Evolutionary conservation across 2,329 filamentous ascomycete species (phyloP), one percentile per base, ranked within the genome.

Genomic region (Fonsecaea multimorphosa): DNA sequence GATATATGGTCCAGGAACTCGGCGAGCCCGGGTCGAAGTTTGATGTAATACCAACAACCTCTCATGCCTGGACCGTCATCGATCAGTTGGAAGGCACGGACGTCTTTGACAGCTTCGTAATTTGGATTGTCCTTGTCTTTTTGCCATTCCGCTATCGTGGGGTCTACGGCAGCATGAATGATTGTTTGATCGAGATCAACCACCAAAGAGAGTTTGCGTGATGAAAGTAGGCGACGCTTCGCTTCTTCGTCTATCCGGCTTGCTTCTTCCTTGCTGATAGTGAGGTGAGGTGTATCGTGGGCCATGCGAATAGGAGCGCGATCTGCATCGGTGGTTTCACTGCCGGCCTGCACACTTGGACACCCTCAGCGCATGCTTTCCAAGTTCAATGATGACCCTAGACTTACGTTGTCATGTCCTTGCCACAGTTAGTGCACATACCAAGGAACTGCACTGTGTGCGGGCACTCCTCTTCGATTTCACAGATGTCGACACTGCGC

Each of bases 101-200:
- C 93, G 68, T 97, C 90, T 76, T 93, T 93, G 73, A 99, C 89
- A 3, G 93, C 92, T 22, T 91, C 87, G 77, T 97, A 89, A 73
- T 99, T 99, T 19, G 95, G 93, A 72, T 96, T 97, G 2, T 87
- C 84, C 27, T 89, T 87, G 76, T 99, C 93, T 57, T 87, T 85
- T 82, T 96, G 91, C 95, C 95, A 99, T 77, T 99, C 94, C 69
- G 90, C 93, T 61, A 99, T 89, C 0, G 95, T 99, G 6, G 93
- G 94, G 72, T 99, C 95, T 74, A 98, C 96, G 68, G 93, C 97
- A 29, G 95, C 95, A 78, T 99, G 95, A 71, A 99, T 99, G 74
- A 99, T 95, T 64, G 95, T 99, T 81, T 98, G 94, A 76, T 99
- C 95, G 61, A 99, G 84, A 83, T 99, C 95, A 72, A 99, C 95